These are phyloP conservation scores for Cercospora sp. DNA, from an alignment of 2,329 filamentous ascomycete genomes.

Conservation along the genomic window DNA sequence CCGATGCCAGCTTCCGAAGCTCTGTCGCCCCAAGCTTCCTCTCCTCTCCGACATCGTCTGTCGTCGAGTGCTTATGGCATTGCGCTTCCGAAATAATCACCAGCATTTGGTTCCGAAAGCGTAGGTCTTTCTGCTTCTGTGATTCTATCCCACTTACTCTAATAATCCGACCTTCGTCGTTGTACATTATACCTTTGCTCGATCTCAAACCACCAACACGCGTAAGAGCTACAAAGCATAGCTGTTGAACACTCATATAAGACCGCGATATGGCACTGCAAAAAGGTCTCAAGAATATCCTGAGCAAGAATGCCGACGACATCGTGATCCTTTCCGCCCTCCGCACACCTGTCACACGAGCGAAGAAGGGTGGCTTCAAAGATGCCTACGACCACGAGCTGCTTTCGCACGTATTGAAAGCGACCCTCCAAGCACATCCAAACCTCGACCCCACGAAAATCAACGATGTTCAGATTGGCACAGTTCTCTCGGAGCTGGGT, in stretches of 20 bases:
- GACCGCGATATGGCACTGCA: slow-evolving; percentile 35
- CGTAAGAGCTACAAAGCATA: neutral
- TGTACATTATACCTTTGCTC: neutral
- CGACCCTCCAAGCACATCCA: slow-evolving; percentile 71
- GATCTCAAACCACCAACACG: neutral
- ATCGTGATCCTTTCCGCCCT: slow-evolving; percentile 88
- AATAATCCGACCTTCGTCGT: neutral
- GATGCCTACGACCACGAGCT: slow-evolving; percentile 91
- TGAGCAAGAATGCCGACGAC: slow-evolving; percentile 77
- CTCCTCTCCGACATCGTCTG: slow-evolving; percentile 5
- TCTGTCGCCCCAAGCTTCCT: neutral
- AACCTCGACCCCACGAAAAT: slow-evolving; percentile 68
- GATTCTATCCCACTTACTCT: neutral
- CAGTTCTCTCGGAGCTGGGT: slow-evolving; percentile 86
- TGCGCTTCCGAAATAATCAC: neutral
- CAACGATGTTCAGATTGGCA: slow-evolving; percentile 82
- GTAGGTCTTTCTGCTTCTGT: neutral
- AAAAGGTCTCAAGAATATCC: slow-evolving; percentile 69
- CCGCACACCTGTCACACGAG: slow-evolving; percentile 80
- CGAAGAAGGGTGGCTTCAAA: slow-evolving; percentile 79
- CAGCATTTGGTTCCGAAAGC: neutral
- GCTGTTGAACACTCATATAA: neutral
- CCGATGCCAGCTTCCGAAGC: slow-evolving; percentile 1
- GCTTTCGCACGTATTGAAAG: slow-evolving; percentile 65
- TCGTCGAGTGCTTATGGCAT: neutral